Percentiles rank a stretch among this genome's conserved stretches.
Conservation (phyloP, 495 filamentous ascomycete species). For the Tuber melanosporum region DNA sequence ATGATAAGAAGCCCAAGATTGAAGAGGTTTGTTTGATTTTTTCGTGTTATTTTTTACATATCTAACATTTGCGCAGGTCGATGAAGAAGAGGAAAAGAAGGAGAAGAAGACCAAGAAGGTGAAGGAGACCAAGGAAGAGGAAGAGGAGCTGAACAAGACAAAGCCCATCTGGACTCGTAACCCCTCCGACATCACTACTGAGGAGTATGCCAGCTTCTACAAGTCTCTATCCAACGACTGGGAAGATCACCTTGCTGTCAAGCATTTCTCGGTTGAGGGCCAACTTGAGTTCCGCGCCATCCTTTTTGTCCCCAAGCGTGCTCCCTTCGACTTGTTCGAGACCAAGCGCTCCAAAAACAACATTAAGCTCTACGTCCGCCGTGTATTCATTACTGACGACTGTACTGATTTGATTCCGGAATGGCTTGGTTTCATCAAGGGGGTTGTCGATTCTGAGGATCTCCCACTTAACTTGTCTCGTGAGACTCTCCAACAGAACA, state of each 20-base stretch:
- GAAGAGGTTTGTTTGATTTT: constrained; percentile 53
- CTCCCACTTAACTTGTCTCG: constrained; percentile 97
- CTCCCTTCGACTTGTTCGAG: constrained; percentile 99
- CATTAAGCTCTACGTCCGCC: constrained; percentile 99
- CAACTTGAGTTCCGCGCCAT: constrained; percentile 99
- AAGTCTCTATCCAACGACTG: constrained; percentile 99
- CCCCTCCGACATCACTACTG: constrained; percentile 85
- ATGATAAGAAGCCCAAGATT: constrained; percentile 75
- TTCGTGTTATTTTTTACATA: constrained; percentile 46
- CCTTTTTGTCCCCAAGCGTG: constrained; percentile 98
- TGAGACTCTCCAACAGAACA: constrained; percentile 99
- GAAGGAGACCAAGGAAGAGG: constrained; percentile 96
- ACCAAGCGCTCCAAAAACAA: constrained; percentile 99
- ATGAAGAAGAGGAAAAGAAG: constrained; percentile 82
- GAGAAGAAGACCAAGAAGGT: constrained; percentile 97
- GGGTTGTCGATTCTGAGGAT: constrained; percentile 99
- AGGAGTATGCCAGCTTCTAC: constrained; percentile 99
- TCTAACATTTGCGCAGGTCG: constrained; percentile 48
- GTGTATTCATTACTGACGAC: constrained; percentile 99
- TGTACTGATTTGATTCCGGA: constrained; percentile 98
- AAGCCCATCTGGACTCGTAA: constrained; percentile 99
- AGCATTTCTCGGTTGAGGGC: constrained; percentile 99
- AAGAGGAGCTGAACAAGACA: constrained; percentile 99
- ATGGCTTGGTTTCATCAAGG: constrained; percentile 99
- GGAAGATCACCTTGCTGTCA: constrained; percentile 98